Evolutionary conservation across 1,284 basidiomycete species (phyloP).

Genomic region (Ceratobasidium papillatum): DNA sequence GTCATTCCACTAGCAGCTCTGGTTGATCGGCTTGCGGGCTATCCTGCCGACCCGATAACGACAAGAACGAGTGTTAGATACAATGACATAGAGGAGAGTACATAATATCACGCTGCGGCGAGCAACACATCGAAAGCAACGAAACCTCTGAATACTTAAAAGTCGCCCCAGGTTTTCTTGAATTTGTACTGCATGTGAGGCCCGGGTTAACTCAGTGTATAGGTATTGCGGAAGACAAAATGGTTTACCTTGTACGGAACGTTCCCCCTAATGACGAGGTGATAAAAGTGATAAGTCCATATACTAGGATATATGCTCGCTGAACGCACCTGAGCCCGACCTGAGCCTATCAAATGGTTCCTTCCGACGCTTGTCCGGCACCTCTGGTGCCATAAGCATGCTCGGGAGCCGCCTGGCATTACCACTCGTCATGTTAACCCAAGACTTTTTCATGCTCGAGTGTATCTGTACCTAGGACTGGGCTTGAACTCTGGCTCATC

Average conservation of each 20-base stretch:
- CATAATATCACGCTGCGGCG: not conserved
- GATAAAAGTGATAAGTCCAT: slow-evolving; percentile 17
- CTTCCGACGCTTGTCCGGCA: slow-evolving; percentile 75
- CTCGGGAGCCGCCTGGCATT: slow-evolving; percentile 53
- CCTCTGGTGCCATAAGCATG: slow-evolving; percentile 78
- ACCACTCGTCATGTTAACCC: slow-evolving; percentile 15
- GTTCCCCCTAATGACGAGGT: slow-evolving; percentile 64
- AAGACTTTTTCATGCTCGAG: slow-evolving; percentile 57
- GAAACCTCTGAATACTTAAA: slow-evolving; percentile 56
- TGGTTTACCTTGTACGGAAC: slow-evolving; percentile 81
- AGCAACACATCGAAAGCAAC: not conserved
- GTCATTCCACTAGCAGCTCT: too few relatives aligned
- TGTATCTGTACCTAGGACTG: slow-evolving; percentile 69
- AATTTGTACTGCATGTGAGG: slow-evolving; percentile 82
- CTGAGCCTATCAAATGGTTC: slow-evolving; percentile 74
- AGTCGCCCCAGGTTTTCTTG: slow-evolving; percentile 84
- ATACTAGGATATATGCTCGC: slow-evolving; percentile 23
- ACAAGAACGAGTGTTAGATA: slow-evolving; percentile 14
- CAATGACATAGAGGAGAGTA: not conserved
- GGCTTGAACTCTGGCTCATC: slow-evolving; percentile 56
- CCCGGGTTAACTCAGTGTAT: not conserved
- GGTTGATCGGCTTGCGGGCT: not conserved
- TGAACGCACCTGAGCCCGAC: too few relatives aligned
- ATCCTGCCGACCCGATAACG: not conserved
- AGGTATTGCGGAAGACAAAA: slow-evolving; percentile 4